Base-by-base conservation (phyloP, 2,329 filamentous ascomycete genomes). In the Purpureocillium lavendulum region DNA sequence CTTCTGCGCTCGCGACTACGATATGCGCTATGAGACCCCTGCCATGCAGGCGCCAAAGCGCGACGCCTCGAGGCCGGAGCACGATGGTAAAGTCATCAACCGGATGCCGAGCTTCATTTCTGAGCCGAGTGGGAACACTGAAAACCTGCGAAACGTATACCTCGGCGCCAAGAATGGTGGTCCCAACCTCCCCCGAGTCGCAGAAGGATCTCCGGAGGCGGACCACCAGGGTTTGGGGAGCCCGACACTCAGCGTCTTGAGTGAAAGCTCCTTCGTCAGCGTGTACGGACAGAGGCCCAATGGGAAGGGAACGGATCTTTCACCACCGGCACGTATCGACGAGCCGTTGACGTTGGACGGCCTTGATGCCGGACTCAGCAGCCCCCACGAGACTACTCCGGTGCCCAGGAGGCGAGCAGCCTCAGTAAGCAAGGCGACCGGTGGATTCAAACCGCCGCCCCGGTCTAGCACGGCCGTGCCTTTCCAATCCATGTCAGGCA, bases 61-160 rank as follows among this genome's bases (percentile, higher is more conserved):
- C 28, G 47, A 54, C 10, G 36, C 42, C 8, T 38, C 28, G 17
- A 49, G 35, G 39, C 47, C 49, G 16, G 45, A 54, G 11, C 57
- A 61, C 14, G 59, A 65, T 41, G 45, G 46, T 33, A 67, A 59
- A 39, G 51, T 51, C 8, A 59, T 82, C 37, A 63, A 65, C 8
- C 70, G 75, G 10, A 78, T 82, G 75, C 78, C 78, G 1, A 82
- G 77, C 42, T 82, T 82, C 47, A 50, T 82, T 8, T 80, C 77
- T 0, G 78, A 82, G 14, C 63, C 59, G 24, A 79, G 66, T 49
- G 73, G 74, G 44, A 70, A 69, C 15, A 78, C 77, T 0, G 75
- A 79, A 49, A 79, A 78, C 42, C 58, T 82, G 37, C 69, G 77
- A 37, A 77, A 70, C 41, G 69, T 80, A 7, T 79, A 81, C 38